Percentiles rank a stretch among this genome's conserved stretches.
phyloP scores from a whole-genome alignment of 805 yeast genomes.

The Wickerhamomyces chambardii region DNA sequence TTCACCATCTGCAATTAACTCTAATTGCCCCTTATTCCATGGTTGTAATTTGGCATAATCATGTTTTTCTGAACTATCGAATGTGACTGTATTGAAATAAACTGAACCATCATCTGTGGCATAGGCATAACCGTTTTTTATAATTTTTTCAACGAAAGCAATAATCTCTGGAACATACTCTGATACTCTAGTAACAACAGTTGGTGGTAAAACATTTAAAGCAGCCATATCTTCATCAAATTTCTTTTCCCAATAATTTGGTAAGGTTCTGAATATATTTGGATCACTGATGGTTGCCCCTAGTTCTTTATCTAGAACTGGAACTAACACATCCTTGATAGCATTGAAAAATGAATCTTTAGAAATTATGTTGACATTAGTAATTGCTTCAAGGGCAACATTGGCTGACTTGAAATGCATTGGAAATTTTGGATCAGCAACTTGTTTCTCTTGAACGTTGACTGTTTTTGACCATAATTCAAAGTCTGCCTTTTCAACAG shows the following conservation, averaged over 20 bases:
- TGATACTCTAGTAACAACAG: constrained; percentile 86
- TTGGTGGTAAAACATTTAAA: constrained; percentile 78
- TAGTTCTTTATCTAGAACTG: constrained; percentile 56
- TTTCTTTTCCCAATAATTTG: constrained; percentile 84
- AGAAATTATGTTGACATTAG: constrained; percentile 13
- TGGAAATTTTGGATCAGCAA: constrained; percentile 70
- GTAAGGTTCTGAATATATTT: constrained; percentile 67
- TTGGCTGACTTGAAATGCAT: constrained; percentile 68
- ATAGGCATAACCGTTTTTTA: constrained; percentile 78
- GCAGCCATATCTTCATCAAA: constrained; percentile 80
- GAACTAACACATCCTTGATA: constrained; percentile 72
- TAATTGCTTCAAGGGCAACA: constrained; percentile 39
- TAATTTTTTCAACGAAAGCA: constrained; percentile 64
- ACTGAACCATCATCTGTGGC: constrained; percentile 83
- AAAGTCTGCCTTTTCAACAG: constrained; percentile 28
- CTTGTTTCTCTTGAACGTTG: constrained; percentile 41
- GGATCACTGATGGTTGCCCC: constrained; percentile 84
- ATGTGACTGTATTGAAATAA: constrained; percentile 84
- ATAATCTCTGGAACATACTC: constrained; percentile 94
- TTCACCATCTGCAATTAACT: constrained; percentile 88
- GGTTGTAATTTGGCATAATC: constrained; percentile 95
- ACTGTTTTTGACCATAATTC: constrained; percentile 39
- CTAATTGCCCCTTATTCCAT: constrained; percentile 89
- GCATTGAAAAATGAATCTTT: constrained; percentile 32
- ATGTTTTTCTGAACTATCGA: constrained; percentile 66